Evolutionary conservation across 2,329 filamentous ascomycete species (phyloP), one percentile per base, ranked within the genome.

Genomic region (Penicillium sp.): DNA sequence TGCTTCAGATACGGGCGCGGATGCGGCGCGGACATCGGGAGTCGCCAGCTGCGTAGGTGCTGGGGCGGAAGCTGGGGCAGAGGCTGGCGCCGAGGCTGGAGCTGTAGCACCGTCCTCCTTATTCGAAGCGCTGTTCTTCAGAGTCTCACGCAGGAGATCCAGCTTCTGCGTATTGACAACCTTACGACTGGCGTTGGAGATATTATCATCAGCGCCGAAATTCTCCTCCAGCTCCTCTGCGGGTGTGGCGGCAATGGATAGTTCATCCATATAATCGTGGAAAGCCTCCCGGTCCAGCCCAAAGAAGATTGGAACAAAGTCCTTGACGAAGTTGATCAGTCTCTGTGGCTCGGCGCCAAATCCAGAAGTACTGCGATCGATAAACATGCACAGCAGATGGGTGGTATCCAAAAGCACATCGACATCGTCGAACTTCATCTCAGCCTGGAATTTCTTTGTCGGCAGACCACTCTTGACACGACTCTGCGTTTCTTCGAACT

Each of bases 401-500:
- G 77, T 76, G 21, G 78, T 74, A 62, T 82, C 80, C 45, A 79
- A 67, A 23, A 91, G 77, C 11, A 91, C 84, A 44, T 87, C 86
- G 60, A 86, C 83, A 65, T 92, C 89, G 26, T 82, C 77, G 65
- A 97, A 91, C 16, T 82, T 80, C 77, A 89, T 93, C 40, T 85
- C 79, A 70, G 91, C 89, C 71, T 96, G 93, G 68, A 88, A 84
- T 43, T 83, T 85, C 14, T 85, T 81, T 5, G 84, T 79, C 55
- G 83, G 84, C 62, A 85, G 72, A 44, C 81, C 78, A 44, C 85
- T 81, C 60, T 82, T 83, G 57, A 87, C 85, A 63, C 87, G 80
- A 48, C 90, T 89, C 67, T 90, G 87, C 70, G 93, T 90, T 74
- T 97, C 92, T 71, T 97, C 92, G 63, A 93, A 89, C 72, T 92